Conservation (phyloP, 768 basidiomycete species). For the Tricholomella constricta region DNA sequence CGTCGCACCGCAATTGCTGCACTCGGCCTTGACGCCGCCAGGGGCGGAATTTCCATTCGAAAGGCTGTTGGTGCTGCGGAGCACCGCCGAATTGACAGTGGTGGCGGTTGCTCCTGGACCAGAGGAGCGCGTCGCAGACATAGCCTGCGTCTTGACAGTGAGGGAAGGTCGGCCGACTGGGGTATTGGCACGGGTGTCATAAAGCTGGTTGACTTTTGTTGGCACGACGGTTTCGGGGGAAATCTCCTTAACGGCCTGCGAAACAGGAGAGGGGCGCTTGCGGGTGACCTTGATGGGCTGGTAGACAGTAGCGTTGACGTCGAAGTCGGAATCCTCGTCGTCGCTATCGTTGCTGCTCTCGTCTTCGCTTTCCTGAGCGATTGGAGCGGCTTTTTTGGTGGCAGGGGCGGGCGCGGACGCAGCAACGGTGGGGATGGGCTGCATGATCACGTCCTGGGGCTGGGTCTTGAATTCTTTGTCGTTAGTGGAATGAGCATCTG, state of each 20-base stretch:
- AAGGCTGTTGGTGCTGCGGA: constrained; percentile 29
- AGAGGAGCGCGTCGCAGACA: constrained; percentile 50
- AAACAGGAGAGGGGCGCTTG: constrained; percentile 35
- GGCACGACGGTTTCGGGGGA: constrained; percentile 59
- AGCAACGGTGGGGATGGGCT: constrained; percentile 8
- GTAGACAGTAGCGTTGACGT: constrained; percentile 32
- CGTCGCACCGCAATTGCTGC: constrained; percentile 86
- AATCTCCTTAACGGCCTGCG: constrained; percentile 43
- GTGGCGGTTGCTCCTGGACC: constrained; percentile 70
- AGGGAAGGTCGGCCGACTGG: constrained; percentile 55
- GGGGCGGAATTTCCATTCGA: constrained; percentile 43
- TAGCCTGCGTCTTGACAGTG: constrained; percentile 58
- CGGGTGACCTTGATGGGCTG: constrained; percentile 18
- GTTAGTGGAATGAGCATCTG: constrained; percentile 5
- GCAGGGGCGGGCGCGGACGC: constrained; percentile 15
- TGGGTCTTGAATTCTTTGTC: constrained; percentile 23
- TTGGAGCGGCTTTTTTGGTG: constrained; percentile 18
- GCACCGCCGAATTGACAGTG: constrained; percentile 48
- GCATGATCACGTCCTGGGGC: constrained; percentile 36
- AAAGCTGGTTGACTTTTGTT: constrained; percentile 57
- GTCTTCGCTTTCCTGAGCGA: constrained; percentile 33
- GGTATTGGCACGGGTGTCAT: constrained; percentile 49
- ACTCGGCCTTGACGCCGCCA: constrained; percentile 75
- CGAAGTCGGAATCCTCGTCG: constrained; percentile 37
- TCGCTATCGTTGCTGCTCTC: constrained; percentile 34